These are phyloP conservation scores for Candida succiphila DNA, from an alignment of 805 yeast species.

Conservation along the genomic window DNA sequence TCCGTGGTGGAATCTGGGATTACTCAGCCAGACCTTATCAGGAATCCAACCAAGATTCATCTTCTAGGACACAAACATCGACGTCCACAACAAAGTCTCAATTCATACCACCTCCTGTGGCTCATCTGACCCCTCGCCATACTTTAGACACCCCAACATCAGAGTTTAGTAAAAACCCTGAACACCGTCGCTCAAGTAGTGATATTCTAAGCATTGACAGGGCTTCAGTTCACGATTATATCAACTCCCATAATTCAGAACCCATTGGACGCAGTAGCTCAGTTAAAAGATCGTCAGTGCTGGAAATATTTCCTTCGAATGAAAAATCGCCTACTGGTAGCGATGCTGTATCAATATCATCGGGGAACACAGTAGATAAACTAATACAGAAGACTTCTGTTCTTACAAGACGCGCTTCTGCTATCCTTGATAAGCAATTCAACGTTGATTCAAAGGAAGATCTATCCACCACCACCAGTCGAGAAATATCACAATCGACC, in stretches of 20 bases:
- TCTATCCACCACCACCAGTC: not conserved
- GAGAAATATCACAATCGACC: too few species aligned
- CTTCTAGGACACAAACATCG: constrained; percentile 1
- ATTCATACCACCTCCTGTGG: not conserved
- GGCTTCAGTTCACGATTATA: too few species aligned
- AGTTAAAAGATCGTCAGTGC: too few species aligned
- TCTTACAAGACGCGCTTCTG: constrained; percentile 7
- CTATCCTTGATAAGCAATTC: constrained; percentile 2
- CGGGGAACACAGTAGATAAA: too few species aligned
- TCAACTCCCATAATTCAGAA: not conserved
- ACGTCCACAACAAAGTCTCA: not conserved
- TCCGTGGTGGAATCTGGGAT: constrained; percentile 94
- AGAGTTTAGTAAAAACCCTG: not conserved
- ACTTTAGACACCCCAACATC: not conserved
- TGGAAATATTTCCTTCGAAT: too few species aligned
- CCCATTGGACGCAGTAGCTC: too few species aligned
- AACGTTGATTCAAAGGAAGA: constrained; percentile 9
- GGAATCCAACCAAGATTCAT: not conserved
- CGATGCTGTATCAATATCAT: too few species aligned
- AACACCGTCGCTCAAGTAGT: too few species aligned
- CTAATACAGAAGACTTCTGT: not conserved
- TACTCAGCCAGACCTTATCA: constrained; percentile 15
- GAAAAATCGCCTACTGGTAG: not conserved
- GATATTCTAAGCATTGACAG: too few species aligned
- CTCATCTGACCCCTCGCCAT: not conserved